A percentile compares a stretch with the other conserved stretches of the same genome.
phyloP scores from a whole-genome alignment of 2,329 filamentous ascomycete genomes.

The Fusarium verrucosum region DNA sequence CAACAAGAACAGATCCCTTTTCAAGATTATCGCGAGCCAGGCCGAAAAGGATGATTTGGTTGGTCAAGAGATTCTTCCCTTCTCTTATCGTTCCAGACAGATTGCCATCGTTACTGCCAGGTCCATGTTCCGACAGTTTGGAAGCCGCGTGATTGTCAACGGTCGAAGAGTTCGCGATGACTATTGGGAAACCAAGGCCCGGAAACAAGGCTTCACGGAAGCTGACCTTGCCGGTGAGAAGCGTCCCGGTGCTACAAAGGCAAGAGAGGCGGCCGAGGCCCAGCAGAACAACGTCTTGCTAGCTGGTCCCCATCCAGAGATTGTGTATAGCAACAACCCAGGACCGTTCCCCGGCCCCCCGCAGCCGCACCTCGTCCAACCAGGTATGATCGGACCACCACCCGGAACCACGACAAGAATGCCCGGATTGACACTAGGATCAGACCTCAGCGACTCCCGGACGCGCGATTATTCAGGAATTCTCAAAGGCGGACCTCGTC shows the following conservation, averaged over 20 bases:
- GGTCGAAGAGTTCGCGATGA: slow-evolving; percentile 94
- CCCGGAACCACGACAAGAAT: slow-evolving; percentile 75
- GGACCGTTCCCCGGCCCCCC: slow-evolving; percentile 72
- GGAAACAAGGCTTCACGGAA: slow-evolving; percentile 98
- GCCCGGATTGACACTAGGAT: slow-evolving; percentile 83
- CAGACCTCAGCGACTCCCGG: slow-evolving; percentile 80
- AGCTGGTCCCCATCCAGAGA: slow-evolving; percentile 79
- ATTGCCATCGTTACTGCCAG: slow-evolving; percentile 97
- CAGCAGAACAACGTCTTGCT: slow-evolving; percentile 64
- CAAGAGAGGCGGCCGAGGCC: slow-evolving; percentile 82
- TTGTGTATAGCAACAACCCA: slow-evolving; percentile 84
- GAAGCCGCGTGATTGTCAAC: slow-evolving; percentile 89
- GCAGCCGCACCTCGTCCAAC: slow-evolving; percentile 74
- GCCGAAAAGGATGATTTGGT: slow-evolving; percentile 97
- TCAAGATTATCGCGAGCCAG: slow-evolving; percentile 97
- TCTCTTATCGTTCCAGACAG: slow-evolving; percentile 97
- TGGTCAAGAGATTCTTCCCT: slow-evolving; percentile 91
- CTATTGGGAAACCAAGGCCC: slow-evolving; percentile 97
- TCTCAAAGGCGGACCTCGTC: slow-evolving; percentile 78
- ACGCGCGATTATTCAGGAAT: slow-evolving; percentile 85
- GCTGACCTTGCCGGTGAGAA: slow-evolving; percentile 96
- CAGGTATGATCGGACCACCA: slow-evolving; percentile 73
- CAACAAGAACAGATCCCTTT: slow-evolving; percentile 97
- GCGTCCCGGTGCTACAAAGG: slow-evolving; percentile 89
- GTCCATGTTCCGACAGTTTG: slow-evolving; percentile 99